Evolutionary conservation across 805 yeast genomes (phyloP), one percentile per base, ranked within the genome.

Genomic region (Starmerella floris): DNA sequence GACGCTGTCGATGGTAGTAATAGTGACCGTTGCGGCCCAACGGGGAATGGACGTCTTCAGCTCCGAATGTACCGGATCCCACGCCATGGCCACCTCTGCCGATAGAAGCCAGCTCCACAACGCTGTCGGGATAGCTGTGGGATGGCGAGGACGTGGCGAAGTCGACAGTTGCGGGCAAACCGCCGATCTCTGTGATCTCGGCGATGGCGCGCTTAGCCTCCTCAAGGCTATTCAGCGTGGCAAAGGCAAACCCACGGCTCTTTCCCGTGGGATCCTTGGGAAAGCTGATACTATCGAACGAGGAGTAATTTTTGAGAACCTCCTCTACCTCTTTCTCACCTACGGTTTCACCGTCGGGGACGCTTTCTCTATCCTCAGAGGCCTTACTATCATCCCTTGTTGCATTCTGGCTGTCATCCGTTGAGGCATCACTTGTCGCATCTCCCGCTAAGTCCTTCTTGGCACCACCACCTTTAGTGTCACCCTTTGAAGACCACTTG

Each of bases 171-270:
- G 67, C 54, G 38, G 23, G 53, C 51, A 45, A 49, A 46, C 67
- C 70, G 46, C 47, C 56, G 9, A 73, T 51, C 37, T 61, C 66
- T 5, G 72, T 66, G 44, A 79, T 64, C 35, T 61, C 65, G 37
- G 67, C 67, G 25, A 77, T 65, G 5, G 78, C 73, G n/a, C 59
- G 60, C 3, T 60, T 59, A 2, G 68, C 67, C 17, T 57, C 63
- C 2, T 60, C 67, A n/a, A 64, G 63, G 16, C 65, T 63, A n/a
- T 37, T 44, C 71, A 60, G 37, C 67, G 71, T 39, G 67, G 70
- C 61, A 69, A 68, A 40, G 6, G 82, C 83, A 40, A 74, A 69
- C 3, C 91, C 88, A 45, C 66, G 62, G 32, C 65, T 54, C 19
- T 45, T 44, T 17, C 55, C 55, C 21, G 49, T 56, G 34, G 52